Percentiles rank a stretch among this genome's conserved stretches.
Conservation (phyloP, 208 protist genomes). For the Acanthamoeba sp. region DNA sequence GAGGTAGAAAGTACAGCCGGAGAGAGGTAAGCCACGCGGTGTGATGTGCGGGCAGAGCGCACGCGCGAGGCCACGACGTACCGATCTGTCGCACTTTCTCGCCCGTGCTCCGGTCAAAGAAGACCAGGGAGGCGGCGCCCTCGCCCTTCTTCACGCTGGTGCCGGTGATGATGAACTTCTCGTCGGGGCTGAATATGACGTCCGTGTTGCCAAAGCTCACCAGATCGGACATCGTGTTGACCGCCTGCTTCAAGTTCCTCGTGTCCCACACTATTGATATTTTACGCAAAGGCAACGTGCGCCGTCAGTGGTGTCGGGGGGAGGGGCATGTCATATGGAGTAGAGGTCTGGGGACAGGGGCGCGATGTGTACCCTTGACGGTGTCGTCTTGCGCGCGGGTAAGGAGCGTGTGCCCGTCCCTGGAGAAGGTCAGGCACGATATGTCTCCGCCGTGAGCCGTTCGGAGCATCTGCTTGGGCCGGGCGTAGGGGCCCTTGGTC, state of each 20-base stretch:
- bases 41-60: no score
- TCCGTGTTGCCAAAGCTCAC: slow-evolving; percentile 2
- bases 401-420: slow-evolving; percentile 5
- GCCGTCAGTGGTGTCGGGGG: not conserved
- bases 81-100: slow-evolving; percentile 54
- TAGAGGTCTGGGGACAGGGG: no score
- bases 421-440: slow-evolving; percentile 20
- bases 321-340: not conserved
- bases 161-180: slow-evolving; percentile 60
- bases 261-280: not conserved
- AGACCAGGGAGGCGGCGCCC: not conserved
- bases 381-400: slow-evolving; percentile 31
- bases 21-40: no score
- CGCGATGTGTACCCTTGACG: not conserved
- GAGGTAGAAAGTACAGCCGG: no score
- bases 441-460: not conserved
- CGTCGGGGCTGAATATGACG: slow-evolving; percentile 57
- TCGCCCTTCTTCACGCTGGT: slow-evolving; percentile 18
- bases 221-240: slow-evolving; percentile 14
- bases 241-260: not conserved
- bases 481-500: slow-evolving; percentile 2
- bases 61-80: not conserved
- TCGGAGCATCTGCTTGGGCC: slow-evolving; percentile 35
- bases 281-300: not conserved
- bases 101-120: slow-evolving; percentile 25